phyloP scores from a whole-genome alignment of 495 filamentous ascomycete species.

The Staphylotrichum longicolle region DNA sequence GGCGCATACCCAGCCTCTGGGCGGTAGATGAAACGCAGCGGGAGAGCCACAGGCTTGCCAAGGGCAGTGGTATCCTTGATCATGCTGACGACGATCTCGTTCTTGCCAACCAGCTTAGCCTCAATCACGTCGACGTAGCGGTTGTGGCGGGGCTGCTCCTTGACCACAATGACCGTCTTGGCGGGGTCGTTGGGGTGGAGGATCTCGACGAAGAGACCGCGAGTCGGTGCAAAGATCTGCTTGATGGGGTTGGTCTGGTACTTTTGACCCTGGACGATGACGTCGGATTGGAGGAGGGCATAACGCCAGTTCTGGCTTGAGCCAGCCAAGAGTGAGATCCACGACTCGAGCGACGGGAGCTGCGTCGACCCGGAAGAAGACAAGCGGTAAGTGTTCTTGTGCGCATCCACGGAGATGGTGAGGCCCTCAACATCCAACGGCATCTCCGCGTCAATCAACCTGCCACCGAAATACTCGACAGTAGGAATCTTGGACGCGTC shows the following conservation, averaged over 20 bases:
- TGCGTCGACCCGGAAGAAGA: constrained; percentile 63
- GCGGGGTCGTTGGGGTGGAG: constrained; percentile 69
- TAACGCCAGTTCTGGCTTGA: constrained; percentile 82
- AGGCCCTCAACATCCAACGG: constrained; percentile 75
- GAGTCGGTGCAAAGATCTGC: constrained; percentile 79
- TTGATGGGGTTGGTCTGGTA: constrained; percentile 96
- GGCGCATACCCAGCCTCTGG: constrained; percentile 94
- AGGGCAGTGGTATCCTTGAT: constrained; percentile 86
- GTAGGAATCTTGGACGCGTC: constrained; percentile 73
- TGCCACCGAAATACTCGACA: constrained; percentile 93
- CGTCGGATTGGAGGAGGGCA: constrained; percentile 94
- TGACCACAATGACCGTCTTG: constrained; percentile 77
- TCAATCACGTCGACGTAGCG: constrained; percentile 80
- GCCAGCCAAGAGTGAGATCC: constrained; percentile 89
- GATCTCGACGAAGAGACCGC: constrained; percentile 87
- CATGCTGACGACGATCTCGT: constrained; percentile 79
- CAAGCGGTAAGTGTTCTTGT: constrained; percentile 77
- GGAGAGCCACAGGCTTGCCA: constrained; percentile 71
- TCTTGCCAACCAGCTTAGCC: constrained; percentile 67
- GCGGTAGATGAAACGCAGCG: constrained; percentile 84
- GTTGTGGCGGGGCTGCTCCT: constrained; percentile 58
- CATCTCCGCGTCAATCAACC: constrained; percentile 61
- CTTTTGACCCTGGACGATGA: constrained; percentile 91
- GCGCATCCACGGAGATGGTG: constrained; percentile 66
- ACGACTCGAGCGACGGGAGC: constrained; percentile 75